These are phyloP conservation scores for Tolypocladium sp. DNA, from an alignment of 2,329 filamentous ascomycete species.

Conservation along the genomic window DNA sequence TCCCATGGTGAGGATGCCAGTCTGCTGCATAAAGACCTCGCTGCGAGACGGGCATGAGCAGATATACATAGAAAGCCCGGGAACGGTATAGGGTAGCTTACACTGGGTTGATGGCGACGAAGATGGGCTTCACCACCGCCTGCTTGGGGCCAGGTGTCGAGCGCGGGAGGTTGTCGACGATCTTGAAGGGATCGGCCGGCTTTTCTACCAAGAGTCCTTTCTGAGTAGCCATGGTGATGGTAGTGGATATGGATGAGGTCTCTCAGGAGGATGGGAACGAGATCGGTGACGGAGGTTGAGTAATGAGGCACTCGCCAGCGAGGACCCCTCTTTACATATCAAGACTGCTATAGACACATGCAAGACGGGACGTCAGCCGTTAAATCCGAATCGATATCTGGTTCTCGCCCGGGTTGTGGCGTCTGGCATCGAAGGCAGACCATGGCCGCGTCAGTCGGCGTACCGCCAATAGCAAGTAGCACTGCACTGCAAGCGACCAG, in stretches of 20 bases:
- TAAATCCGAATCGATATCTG: neutral
- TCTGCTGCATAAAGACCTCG: conserved; percentile 22
- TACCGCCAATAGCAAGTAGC: neutral
- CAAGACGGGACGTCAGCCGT: neutral
- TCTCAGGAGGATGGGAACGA: neutral
- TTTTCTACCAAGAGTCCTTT: conserved; percentile 10
- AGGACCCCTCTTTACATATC: neutral
- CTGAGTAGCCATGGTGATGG: conserved; percentile 9
- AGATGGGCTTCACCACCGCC: conserved; percentile 25
- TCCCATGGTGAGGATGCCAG: conserved; percentile 19
- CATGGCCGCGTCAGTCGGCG: neutral
- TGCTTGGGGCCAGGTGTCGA: conserved; percentile 21
- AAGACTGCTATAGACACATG: neutral
- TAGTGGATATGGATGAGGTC: neutral
- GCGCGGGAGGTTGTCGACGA: conserved; percentile 12
- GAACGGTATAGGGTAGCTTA: conserved; percentile 7
- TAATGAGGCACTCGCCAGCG: neutral
- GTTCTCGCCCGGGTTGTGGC: neutral
- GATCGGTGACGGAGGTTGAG: neutral
- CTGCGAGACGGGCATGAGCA: conserved; percentile 4
- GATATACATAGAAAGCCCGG: neutral
- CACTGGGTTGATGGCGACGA: conserved; percentile 26
- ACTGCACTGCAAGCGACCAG: neutral
- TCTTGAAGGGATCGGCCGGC: conserved; percentile 8
- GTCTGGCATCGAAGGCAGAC: neutral